phyloP scores from a whole-genome alignment of 371 early-diverging fungal species.

The Lichtheimia ornata region DNA sequence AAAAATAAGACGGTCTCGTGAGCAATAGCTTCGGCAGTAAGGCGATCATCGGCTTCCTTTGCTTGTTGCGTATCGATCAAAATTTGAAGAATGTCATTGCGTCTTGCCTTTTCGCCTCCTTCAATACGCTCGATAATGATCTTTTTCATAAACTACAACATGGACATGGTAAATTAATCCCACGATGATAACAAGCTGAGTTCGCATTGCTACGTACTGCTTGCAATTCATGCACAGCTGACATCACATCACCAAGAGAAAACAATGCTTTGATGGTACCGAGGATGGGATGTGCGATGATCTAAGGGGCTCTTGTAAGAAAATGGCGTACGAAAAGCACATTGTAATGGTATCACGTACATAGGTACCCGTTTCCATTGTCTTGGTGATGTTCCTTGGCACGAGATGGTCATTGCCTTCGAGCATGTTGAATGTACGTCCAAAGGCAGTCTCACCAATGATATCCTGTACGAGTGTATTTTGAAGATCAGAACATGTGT shows the following conservation, averaged over 20 bases:
- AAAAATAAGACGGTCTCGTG: constrained; percentile 36
- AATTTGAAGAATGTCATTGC: constrained; percentile 45
- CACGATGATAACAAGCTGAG: too few species aligned
- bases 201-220: too few species aligned
- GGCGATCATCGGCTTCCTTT: constrained; percentile 24
- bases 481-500: too few species aligned
- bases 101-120: constrained; percentile 16
- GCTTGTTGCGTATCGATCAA: constrained; percentile 31
- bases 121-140: constrained; percentile 33
- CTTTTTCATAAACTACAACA: constrained; percentile 27
- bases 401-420: constrained; percentile 38
- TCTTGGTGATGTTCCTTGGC: constrained; percentile 11
- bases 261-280: not conserved
- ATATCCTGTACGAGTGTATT: constrained; percentile 26
- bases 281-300: constrained; percentile 10
- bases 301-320: not conserved
- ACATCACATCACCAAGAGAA: too few species aligned
- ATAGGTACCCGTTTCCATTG: not conserved
- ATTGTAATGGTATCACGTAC: not conserved
- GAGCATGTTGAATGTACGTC: constrained; percentile 49
- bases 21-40: constrained; percentile 31
- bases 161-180: too few species aligned
- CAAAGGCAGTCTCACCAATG: constrained; percentile 42
- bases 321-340: not conserved
- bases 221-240: too few species aligned